These are phyloP conservation scores for Flueggea neowawraea DNA, from an alignment of 441 rosid species.

Conservation along the genomic window DNA sequence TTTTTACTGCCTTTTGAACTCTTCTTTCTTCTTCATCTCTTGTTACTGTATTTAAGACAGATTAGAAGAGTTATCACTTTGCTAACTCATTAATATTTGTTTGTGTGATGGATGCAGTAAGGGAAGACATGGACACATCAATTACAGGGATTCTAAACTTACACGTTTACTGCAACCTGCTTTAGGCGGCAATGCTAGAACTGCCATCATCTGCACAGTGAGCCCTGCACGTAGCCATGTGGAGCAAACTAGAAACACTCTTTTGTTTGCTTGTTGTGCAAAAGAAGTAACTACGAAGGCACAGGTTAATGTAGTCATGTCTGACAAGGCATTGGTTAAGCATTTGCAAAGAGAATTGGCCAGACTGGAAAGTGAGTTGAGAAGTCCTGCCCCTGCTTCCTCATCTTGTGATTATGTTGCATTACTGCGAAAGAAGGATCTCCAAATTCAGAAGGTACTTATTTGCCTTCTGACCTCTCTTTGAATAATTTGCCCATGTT, in stretches of 20 bases:
- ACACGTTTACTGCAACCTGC: conserved; percentile 90
- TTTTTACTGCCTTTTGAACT: not conserved
- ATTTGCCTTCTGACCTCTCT: conserved; percentile 4
- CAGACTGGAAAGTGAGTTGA: conserved; percentile 86
- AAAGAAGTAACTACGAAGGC: conserved; percentile 97
- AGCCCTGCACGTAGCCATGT: conserved; percentile 93
- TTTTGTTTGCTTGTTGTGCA: conserved; percentile 95
- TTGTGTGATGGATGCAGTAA: conserved; percentile 49
- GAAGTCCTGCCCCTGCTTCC: conserved; percentile 51
- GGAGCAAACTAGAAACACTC: conserved; percentile 96
- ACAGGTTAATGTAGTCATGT: conserved; percentile 95
- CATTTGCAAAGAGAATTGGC: conserved; percentile 94
- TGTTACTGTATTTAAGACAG: not conserved
- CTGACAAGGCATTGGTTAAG: conserved; percentile 95
- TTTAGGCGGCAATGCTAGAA: conserved; percentile 92
- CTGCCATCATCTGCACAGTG: conserved; percentile 88
- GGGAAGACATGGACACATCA: conserved; percentile 91
- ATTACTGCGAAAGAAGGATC: conserved; percentile 73
- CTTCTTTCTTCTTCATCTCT: not conserved
- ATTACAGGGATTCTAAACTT: conserved; percentile 91
- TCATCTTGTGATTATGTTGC: conserved; percentile 54
- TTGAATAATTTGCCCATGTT: too few relatives aligned
- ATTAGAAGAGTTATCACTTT: not conserved
- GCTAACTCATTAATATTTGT: conserved; percentile 5
- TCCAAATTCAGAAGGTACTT: conserved; percentile 80